Evolutionary conservation across 2,329 filamentous ascomycete species (phyloP).

Genomic region (Talaromyces sp.): DNA sequence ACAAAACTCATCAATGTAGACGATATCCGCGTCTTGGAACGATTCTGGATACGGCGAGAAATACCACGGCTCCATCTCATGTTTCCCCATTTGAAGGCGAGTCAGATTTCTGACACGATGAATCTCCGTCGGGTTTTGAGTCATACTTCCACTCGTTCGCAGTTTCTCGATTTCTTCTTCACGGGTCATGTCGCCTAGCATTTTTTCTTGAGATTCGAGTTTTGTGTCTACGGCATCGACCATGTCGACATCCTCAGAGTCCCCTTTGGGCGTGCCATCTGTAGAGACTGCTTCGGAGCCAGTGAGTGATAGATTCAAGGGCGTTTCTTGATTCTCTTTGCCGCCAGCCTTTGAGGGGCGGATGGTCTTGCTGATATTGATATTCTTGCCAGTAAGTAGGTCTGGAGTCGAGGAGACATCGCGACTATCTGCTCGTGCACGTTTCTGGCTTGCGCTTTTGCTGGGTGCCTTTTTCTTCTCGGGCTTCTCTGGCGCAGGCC

Average conservation of each 20-base stretch:
- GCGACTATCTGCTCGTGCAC: slow-evolving; percentile 48
- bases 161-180: slow-evolving; percentile 97
- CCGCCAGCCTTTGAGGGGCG: slow-evolving; percentile 58
- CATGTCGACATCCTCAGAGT: slow-evolving; percentile 46
- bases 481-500: slow-evolving; percentile 86
- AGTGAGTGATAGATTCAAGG: slow-evolving; percentile 33
- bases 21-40: slow-evolving; percentile 83
- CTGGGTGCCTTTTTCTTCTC: slow-evolving; percentile 75
- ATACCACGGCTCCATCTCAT: slow-evolving; percentile 96
- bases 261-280: slow-evolving; percentile 41
- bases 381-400: slow-evolving; percentile 48
- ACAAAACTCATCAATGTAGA: slow-evolving; percentile 98
- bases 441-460: slow-evolving; percentile 59
- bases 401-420: slow-evolving; percentile 60
- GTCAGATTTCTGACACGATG: slow-evolving; percentile 93
- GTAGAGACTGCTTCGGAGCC: slow-evolving; percentile 39
- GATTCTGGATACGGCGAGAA: slow-evolving; percentile 94
- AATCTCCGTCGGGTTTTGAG: slow-evolving; percentile 95
- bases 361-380: slow-evolving; percentile 47
- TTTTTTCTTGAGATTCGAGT: slow-evolving; percentile 40
- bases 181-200: slow-evolving; percentile 52
- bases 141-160: slow-evolving; percentile 94
- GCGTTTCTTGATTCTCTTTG: slow-evolving; percentile 56
- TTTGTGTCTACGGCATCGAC: slow-evolving; percentile 37
- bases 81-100: slow-evolving; percentile 88